Conservation (phyloP, 2,329 filamentous ascomycete species). For the Helotiales sp. region DNA sequence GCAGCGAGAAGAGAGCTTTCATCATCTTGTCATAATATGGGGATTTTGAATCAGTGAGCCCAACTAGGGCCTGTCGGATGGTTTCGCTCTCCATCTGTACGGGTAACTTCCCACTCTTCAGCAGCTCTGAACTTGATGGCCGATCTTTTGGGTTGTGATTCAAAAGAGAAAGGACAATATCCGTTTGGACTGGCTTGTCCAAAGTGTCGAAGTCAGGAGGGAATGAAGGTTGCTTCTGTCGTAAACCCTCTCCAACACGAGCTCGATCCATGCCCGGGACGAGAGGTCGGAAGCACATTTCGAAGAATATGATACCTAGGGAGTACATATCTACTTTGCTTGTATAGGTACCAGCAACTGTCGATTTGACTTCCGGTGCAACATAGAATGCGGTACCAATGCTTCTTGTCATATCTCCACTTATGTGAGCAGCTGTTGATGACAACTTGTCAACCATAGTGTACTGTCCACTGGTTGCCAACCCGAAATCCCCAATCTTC, state of each 20-base stretch:
- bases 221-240: slow-evolving; percentile 65
- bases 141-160: slow-evolving; percentile 80
- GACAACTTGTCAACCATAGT: slow-evolving; percentile 54
- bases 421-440: slow-evolving; percentile 24
- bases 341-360: slow-evolving; percentile 75
- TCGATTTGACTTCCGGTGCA: slow-evolving; percentile 84
- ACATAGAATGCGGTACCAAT: slow-evolving; percentile 86
- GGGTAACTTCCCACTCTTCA: slow-evolving; percentile 84
- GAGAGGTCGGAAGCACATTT: slow-evolving; percentile 80
- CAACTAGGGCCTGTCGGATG: slow-evolving; percentile 78
- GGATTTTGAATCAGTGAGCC: slow-evolving; percentile 78
- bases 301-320: slow-evolving; percentile 94
- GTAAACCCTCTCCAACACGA: slow-evolving; percentile 64
- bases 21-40: slow-evolving; percentile 90
- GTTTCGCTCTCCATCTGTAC: slow-evolving; percentile 92
- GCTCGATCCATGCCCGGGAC: slow-evolving; percentile 61
- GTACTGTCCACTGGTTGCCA: slow-evolving; percentile 86
- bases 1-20: slow-evolving; percentile 73
- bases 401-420: slow-evolving; percentile 66
- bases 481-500: slow-evolving; percentile 93
- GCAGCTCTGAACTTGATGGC: slow-evolving; percentile 77
- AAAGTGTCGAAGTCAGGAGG: slow-evolving; percentile 72
- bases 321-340: slow-evolving; percentile 99
- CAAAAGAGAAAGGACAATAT: slow-evolving; percentile 77
- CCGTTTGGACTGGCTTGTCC: slow-evolving; percentile 67